phyloP scores from a whole-genome alignment of 306 rosid genomes.

The Rubus idaeus region DNA sequence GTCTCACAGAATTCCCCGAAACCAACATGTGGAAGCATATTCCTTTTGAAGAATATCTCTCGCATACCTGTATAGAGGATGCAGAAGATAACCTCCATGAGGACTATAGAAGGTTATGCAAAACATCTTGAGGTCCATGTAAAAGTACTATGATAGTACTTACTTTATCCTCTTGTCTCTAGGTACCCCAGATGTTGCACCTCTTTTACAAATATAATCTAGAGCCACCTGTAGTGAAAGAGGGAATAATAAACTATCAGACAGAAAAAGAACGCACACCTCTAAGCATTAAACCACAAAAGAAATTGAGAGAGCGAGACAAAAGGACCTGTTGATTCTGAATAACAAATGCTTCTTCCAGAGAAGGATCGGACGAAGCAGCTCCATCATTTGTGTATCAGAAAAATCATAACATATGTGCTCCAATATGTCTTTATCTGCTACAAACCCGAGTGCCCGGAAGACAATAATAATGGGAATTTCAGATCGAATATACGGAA shows the following conservation, averaged over 20 bases:
- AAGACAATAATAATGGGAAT: conserved; percentile 93
- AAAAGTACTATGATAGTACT: conserved; percentile 25
- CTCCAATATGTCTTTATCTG: conserved; percentile 91
- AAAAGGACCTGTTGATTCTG: conserved; percentile 84
- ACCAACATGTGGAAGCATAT: conserved; percentile 99
- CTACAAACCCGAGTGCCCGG: conserved; percentile 93
- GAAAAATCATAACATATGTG: conserved; percentile 92
- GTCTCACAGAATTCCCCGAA: conserved; percentile 93
- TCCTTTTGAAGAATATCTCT: conserved; percentile 98
- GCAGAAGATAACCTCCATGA: conserved; percentile 24
- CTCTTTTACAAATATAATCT: conserved; percentile 95
- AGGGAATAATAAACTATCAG: conserved; percentile 13
- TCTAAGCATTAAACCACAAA: background rate
- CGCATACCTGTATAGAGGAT: conserved; percentile 63
- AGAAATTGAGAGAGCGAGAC: background rate
- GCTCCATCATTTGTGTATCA: conserved; percentile 94
- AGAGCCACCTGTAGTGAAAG: conserved; percentile 70
- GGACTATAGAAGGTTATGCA: conserved; percentile 18
- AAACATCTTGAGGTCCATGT: conserved; percentile 13
- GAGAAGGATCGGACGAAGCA: conserved; percentile 91
- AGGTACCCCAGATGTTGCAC: conserved; percentile 90
- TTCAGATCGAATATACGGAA: conserved; percentile 85
- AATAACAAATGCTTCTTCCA: conserved; percentile 99
- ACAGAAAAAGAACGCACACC: background rate
- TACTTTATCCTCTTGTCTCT: conserved; percentile 96